A percentile compares a stretch with the other conserved stretches of the same genome.
These are phyloP conservation scores for Echinochloa phyllopogon DNA, from an alignment of 176 grass and related monocot species.

Conservation along the genomic window DNA sequence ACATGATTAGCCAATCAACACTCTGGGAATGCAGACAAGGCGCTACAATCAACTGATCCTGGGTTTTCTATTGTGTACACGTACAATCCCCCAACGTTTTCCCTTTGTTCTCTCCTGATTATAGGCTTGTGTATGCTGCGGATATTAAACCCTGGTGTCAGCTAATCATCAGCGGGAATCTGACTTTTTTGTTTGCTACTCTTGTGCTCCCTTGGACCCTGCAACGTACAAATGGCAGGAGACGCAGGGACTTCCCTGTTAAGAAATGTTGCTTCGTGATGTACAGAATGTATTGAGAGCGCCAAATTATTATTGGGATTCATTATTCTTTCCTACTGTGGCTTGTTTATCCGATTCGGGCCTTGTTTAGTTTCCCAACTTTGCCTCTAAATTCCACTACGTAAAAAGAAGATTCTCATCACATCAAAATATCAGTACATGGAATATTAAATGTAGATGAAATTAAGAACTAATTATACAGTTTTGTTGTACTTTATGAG, in stretches of 20 bases:
- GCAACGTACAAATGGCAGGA: conserved; percentile 59
- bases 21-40: conserved; percentile 44
- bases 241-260: conserved; percentile 7
- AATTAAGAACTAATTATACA: too few relatives aligned
- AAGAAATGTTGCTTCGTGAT: conserved; percentile 19
- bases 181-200: conserved; percentile 35
- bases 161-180: conserved; percentile 53
- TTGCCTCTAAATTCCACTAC: too few relatives aligned
- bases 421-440: too few relatives aligned
- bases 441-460: too few relatives aligned
- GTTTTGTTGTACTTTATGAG: too few relatives aligned
- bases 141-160: conserved; percentile 27
- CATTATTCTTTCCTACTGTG: background rate
- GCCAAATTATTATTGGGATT: conserved; percentile 49
- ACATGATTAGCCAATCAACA: conserved; percentile 60
- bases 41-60: conserved; percentile 37
- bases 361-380: too few relatives aligned
- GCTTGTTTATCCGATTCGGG: background rate
- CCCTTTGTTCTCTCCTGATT: conserved; percentile 39
- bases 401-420: too few relatives aligned
- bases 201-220: conserved; percentile 43
- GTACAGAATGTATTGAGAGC: conserved; percentile 27
- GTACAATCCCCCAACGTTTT: conserved; percentile 46
- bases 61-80: conserved; percentile 41
- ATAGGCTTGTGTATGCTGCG: conserved; percentile 29